These are phyloP conservation scores for Sphagnum fallax DNA, from an alignment of 228 moss, liverwort and hornwort genomes.

Conservation along the genomic window DNA sequence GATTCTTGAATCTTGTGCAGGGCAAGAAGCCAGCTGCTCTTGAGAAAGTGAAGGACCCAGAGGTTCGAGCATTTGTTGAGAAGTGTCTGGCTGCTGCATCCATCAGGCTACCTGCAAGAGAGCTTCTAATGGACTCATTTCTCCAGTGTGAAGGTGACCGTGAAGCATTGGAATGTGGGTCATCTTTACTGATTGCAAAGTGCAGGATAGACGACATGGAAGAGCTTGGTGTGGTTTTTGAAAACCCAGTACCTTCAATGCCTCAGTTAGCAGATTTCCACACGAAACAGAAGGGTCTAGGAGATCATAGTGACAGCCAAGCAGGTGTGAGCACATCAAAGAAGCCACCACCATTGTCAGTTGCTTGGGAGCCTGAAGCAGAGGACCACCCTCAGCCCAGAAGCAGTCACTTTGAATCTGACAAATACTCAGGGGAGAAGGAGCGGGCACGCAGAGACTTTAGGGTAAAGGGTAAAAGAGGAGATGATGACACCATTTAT, in stretches of 20 bases:
- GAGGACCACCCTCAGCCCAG: conserved; percentile 52
- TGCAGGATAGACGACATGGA: conserved; percentile 50
- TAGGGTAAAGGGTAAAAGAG: conserved; percentile 89
- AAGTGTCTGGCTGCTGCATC: conserved; percentile 84
- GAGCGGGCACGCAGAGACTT: conserved; percentile 63
- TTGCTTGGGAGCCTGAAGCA: conserved; percentile 48
- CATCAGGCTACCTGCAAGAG: conserved; percentile 73
- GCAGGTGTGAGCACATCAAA: conserved; percentile 36
- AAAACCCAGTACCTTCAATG: conserved; percentile 24
- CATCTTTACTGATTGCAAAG: conserved; percentile 46
- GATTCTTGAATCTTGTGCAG: conserved; percentile 15
- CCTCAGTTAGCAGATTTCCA: conserved; percentile 31
- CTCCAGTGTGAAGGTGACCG: conserved; percentile 61
- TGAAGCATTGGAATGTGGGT: conserved; percentile 47
- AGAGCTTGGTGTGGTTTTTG: conserved; percentile 57
- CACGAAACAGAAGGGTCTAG: conserved; percentile 24
- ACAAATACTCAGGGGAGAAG: conserved; percentile 35
- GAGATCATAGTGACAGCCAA: conserved; percentile 26
- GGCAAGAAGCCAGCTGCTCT: conserved; percentile 94
- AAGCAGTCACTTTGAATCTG: conserved; percentile 18
- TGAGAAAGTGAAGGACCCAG: conserved; percentile 77
- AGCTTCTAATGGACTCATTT: conserved; percentile 90
- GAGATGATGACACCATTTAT: conserved; percentile 80
- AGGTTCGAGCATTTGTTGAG: conserved; percentile 84
- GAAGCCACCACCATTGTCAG: conserved; percentile 39